phyloP scores from a whole-genome alignment of 805 yeast species.

The Wickerhamiella allomyrinae region DNA sequence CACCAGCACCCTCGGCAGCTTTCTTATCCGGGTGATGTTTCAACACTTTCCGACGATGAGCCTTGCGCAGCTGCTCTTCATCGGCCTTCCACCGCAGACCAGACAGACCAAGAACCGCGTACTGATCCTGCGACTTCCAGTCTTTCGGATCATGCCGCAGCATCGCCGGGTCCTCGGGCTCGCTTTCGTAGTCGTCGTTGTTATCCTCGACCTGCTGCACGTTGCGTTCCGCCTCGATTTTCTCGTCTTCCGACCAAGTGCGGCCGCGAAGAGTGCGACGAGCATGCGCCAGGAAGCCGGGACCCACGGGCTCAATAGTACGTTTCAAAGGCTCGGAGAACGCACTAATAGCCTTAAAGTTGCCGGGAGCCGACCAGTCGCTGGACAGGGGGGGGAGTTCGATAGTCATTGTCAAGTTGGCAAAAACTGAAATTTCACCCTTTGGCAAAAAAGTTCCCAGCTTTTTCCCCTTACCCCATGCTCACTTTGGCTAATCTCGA shows the following conservation, averaged over 20 bases:
- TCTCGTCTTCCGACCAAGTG: conserved; percentile 96
- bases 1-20: conserved; percentile 72
- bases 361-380: conserved; percentile 17
- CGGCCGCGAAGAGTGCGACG: conserved; percentile 91
- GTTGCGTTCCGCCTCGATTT: conserved; percentile 79
- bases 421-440: neutral
- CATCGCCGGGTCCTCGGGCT: conserved; percentile 64
- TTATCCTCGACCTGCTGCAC: conserved; percentile 58
- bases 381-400: conserved; percentile 16
- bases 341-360: conserved; percentile 19
- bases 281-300: conserved; percentile 90
- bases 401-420: neutral
- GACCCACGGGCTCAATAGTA: conserved; percentile 93
- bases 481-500: neutral
- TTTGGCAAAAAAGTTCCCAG: neutral
- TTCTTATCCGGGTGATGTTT: conserved; percentile 98
- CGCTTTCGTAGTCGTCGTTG: conserved; percentile 32
- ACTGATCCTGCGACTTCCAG: conserved; percentile 94
- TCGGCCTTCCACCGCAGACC: conserved; percentile 84
- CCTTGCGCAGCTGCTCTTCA: conserved; percentile 84
- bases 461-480: neutral
- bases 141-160: conserved; percentile 90
- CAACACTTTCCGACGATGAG: conserved; percentile 92
- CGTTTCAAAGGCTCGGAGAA: conserved; percentile 29
- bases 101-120: conserved; percentile 88